These are phyloP conservation scores for Serendipita sp. DNA, from an alignment of 768 basidiomycete species.

Conservation along the genomic window DNA sequence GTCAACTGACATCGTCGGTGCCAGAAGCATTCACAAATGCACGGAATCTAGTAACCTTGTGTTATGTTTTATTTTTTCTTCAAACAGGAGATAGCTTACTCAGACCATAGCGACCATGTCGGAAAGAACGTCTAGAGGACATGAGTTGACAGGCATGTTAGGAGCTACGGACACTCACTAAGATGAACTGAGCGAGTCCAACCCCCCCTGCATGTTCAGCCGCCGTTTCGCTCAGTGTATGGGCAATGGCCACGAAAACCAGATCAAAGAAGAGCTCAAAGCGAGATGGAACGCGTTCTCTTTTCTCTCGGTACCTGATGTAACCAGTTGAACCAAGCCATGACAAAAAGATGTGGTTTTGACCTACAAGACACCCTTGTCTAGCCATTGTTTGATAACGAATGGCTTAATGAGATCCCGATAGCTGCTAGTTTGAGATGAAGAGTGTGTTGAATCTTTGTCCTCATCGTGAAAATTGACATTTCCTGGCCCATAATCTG, in stretches of 20 bases:
- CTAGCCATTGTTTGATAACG: conserved; percentile 10
- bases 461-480: conserved; percentile 3
- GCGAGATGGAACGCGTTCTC: conserved; percentile 14
- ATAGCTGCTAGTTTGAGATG: not conserved
- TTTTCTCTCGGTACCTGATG: conserved; percentile 7
- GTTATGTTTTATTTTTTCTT: conserved; percentile 9
- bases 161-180: not conserved
- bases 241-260: conserved; percentile 21
- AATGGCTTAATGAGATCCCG: conserved; percentile 1
- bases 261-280: conserved; percentile 26
- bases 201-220: conserved; percentile 16
- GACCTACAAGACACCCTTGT: conserved; percentile 5
- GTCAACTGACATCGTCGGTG: conserved; percentile 19
- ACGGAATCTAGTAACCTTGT: conserved; percentile 12
- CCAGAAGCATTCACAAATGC: conserved; percentile 21
- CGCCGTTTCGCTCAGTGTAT: conserved; percentile 14
- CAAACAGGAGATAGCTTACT: not conserved
- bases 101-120: conserved; percentile 10
- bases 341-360: not conserved
- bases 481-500: not conserved
- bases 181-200: conserved; percentile 14
- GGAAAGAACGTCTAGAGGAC: not conserved
- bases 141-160: not conserved
- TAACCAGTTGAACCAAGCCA: not conserved
- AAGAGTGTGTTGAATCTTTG: not conserved